A percentile compares a stretch with the other conserved stretches of the same genome.
Conservation (phyloP, 148 eudicot species). For the Selenicereus undatus region DNA sequence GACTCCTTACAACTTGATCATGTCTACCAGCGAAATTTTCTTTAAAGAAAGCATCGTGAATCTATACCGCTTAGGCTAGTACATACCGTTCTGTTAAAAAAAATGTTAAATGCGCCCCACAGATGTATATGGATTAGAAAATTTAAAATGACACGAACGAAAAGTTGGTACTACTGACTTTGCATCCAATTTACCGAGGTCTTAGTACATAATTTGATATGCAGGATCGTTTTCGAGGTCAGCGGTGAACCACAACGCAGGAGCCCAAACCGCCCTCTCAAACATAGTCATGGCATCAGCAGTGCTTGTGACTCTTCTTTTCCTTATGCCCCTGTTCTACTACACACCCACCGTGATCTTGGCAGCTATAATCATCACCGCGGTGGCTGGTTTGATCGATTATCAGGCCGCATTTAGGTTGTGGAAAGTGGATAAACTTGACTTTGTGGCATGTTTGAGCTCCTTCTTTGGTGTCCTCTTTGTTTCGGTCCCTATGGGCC, state of each 20-base stretch:
- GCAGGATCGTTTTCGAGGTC: slow-evolving; percentile 93
- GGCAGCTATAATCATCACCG: slow-evolving; percentile 81
- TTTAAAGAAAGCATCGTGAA: no score
- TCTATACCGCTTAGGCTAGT: no score
- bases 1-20: no score
- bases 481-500: slow-evolving; percentile 83
- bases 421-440: slow-evolving; percentile 90
- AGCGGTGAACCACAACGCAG: slow-evolving; percentile 91
- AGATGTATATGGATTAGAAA: no score
- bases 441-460: slow-evolving; percentile 66
- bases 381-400: slow-evolving; percentile 83
- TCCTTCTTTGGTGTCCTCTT: slow-evolving; percentile 92
- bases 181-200: neutral
- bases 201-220: neutral
- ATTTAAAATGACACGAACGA: no score
- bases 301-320: slow-evolving; percentile 73
- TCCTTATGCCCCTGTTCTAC: slow-evolving; percentile 77
- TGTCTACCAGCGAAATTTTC: no score
- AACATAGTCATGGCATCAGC: slow-evolving; percentile 83
- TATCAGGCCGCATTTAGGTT: slow-evolving; percentile 56
- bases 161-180: no score
- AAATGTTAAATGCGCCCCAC: no score
- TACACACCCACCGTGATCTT: slow-evolving; percentile 81
- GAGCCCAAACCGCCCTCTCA: slow-evolving; percentile 76
- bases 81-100: no score